Evolutionary conservation across 2,329 filamentous ascomycete genomes (phyloP), one percentile per base, ranked within the genome.

Genomic region (Colletotrichum liaoningense): DNA sequence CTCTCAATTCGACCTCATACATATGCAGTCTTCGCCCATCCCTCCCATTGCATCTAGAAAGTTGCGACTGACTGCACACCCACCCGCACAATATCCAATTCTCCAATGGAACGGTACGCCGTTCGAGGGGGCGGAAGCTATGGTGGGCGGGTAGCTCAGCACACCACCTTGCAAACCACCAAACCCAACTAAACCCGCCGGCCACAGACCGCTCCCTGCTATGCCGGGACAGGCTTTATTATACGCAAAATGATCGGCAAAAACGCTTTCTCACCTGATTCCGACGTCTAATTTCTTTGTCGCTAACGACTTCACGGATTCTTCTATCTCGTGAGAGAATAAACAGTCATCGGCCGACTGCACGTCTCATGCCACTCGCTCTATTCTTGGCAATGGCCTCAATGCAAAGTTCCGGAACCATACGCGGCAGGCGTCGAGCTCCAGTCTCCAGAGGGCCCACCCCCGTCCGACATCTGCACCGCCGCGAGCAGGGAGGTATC

Each of bases 91-190:
- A 58, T 42, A 33, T 72, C 64, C 65, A 68, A 63, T 69, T 63
- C 69, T 52, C 69, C 69, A 72, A 72, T 68, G 35, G 69, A 72
- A 54, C 42, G 38, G 59, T 30, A 60, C 59, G 54, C 60, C 66
- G 54, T 72, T 46, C 65, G 26, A 63, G 55, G 52, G 26, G 26
- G 59, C 66, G 65, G 69, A 69, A 69, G 59, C 69, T 64, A 60
- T 69, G 19, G 59, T 42, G 16, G 38, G 38, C 38, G 38, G 38
- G 38, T 59, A 69, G 69, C 65, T 59, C 65, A 46, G 28, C 65
- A 63, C 65, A 64, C 69, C 66, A 64, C n/a, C 64, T 49, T 49
- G 35, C 26, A 19, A 30, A 49, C 30, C 33, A 16, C 38, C 63
- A 60, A 30, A 24, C 19, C 54, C 67, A 52, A 55, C 67, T 26